Conservation (phyloP, 768 basidiomycete species). For the Russula ochroleuca region DNA sequence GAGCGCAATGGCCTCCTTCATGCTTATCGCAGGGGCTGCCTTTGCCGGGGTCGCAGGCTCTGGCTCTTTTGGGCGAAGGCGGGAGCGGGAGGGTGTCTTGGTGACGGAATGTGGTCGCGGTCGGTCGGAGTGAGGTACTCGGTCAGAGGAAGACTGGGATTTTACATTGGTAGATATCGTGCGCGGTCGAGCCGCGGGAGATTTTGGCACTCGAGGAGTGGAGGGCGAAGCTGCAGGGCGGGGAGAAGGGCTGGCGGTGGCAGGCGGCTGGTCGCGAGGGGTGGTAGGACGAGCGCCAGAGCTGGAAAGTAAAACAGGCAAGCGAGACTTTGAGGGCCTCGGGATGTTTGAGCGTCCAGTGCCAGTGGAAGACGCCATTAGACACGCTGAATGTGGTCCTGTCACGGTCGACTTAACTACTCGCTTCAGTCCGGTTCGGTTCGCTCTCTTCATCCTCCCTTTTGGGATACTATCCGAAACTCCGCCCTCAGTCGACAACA, state of each 20-base stretch:
- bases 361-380: constrained; percentile 3
- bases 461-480: constrained; percentile 3
- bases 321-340: constrained; percentile 14
- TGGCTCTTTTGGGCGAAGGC: constrained; percentile 1
- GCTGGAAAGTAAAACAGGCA: constrained; percentile 2
- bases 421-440: background rate
- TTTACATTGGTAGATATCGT: constrained; percentile 10
- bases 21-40: constrained; percentile 40
- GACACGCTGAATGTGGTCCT: no score
- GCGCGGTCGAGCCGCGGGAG: constrained; percentile 5
- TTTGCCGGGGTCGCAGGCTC: constrained; percentile 33
- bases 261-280: background rate
- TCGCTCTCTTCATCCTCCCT: background rate
- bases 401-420: no score
- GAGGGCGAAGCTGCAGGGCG: background rate
- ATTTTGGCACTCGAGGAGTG: constrained; percentile 11
- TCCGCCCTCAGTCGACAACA: background rate
- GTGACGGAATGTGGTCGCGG: constrained; percentile 3
- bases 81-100: constrained; percentile 3
- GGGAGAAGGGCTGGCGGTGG: background rate
- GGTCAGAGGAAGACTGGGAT: background rate
- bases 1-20: constrained; percentile 76
- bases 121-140: background rate
- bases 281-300: background rate
- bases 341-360: constrained; percentile 7